These are phyloP conservation scores for Xylaria sp. DNA, from an alignment of 495 filamentous ascomycete genomes.

Conservation along the genomic window DNA sequence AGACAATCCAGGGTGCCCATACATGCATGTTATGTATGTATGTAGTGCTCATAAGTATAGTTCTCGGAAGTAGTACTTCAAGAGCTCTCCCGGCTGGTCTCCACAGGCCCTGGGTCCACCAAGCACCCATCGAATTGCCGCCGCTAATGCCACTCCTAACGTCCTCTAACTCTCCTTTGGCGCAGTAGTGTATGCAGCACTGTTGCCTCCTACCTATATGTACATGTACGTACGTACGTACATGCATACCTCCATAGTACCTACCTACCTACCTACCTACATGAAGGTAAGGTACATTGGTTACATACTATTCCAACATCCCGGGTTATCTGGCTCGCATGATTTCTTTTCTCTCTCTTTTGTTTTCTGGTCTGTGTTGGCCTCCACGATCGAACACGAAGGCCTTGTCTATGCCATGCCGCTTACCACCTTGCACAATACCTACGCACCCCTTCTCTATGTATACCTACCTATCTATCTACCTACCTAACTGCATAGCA, in stretches of 20 bases:
- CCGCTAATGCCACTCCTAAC: slow-evolving; percentile 26
- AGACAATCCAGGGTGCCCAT: not conserved
- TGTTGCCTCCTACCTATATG: no score
- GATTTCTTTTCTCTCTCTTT: slow-evolving; percentile 11
- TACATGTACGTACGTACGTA: not conserved
- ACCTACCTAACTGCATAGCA: no score
- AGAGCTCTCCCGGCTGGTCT: not conserved
- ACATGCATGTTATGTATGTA: not conserved
- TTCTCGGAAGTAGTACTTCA: no score
- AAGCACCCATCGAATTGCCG: slow-evolving; percentile 21
- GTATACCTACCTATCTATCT: no score
- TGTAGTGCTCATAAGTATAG: not conserved
- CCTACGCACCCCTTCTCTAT: not conserved
- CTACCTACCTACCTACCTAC: not conserved
- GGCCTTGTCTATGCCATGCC: not conserved
- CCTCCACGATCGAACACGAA: slow-evolving; percentile 2
- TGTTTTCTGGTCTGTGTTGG: not conserved
- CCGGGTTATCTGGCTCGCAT: slow-evolving; percentile 13
- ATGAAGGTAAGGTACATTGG: not conserved
- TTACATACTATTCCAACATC: slow-evolving; percentile 6
- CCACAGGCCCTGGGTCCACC: slow-evolving; percentile 5
- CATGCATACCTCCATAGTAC: not conserved
- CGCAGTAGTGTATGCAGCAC: no score
- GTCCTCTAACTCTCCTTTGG: not conserved
- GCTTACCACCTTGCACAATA: slow-evolving; percentile 7